Evolutionary conservation across 2,329 filamentous ascomycete genomes (phyloP), one percentile per base, ranked within the genome.

Genomic region (Helotiales sp.): DNA sequence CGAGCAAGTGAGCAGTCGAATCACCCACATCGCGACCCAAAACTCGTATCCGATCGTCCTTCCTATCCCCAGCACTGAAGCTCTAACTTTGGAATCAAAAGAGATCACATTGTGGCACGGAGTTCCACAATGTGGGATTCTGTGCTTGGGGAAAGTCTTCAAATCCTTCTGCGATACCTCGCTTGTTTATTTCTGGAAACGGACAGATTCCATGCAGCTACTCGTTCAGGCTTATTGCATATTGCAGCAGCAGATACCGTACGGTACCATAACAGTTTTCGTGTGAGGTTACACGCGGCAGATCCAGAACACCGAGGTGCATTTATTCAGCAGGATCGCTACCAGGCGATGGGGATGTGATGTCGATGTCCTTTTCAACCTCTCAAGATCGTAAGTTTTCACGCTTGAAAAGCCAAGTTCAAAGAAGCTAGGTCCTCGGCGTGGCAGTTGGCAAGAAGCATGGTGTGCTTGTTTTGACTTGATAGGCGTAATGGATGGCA

Each of bases 141-240:
- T 49, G 43, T 43, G 15, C 32, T 24, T 47, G 34, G 24, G 10
- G n/a, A 43, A 57, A 34, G 1, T n/a, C 20, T 32, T 54, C n/a
- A 24, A 32, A 20, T 47, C 61, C 32, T 57, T 28, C 50, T 47
- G 26, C 50, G 28, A 47, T 20, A 32, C 40, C 34, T 30, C 37
- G 50, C 32, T 47, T 57, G 24, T 20, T 63, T 63, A 55, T 55
- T 63, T 63, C 50, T 47, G 61, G 61, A 63, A 32, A 6, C 37
- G 50, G 61, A 32, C 32, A 45, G 7, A 40, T 43, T 43, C 40
- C 57, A 45, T 49, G 28, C 43, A 50, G 30, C 28, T 34, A 24
- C 22, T 17, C 17, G n/a, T 30, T 55, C 11, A 22, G 37, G 43
- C 37, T 40, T 34, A 45, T 45, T 45, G 61, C n/a, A n/a, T n/a